Conservation (phyloP, 306 rosid species). For the Trifolium subterraneum region DNA sequence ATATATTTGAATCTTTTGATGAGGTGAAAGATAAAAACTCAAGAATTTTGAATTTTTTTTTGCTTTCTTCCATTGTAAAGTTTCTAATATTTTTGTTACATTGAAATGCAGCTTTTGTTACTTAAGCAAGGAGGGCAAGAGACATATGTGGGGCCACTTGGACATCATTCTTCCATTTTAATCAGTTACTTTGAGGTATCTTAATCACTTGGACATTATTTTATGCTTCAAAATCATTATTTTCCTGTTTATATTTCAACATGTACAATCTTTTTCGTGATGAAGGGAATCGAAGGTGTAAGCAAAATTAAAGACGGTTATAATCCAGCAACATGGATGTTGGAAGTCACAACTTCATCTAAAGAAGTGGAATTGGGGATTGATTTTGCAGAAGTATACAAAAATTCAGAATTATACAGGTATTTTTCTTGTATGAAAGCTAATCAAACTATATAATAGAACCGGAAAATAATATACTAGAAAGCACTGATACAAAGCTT, state of each 20-base stretch:
- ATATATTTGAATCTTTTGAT: constrained; percentile 70
- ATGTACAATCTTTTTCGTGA: constrained; percentile 15
- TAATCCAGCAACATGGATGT: constrained; percentile 64
- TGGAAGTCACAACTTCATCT: constrained; percentile 50
- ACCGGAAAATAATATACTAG: not conserved
- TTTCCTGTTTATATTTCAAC: not conserved
- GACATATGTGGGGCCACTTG: constrained; percentile 58
- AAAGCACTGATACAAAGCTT: not conserved
- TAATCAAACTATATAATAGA: not conserved
- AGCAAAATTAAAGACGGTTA: constrained; percentile 54
- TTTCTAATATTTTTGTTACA: constrained; percentile 8
- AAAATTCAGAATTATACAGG: constrained; percentile 56
- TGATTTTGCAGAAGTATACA: constrained; percentile 51
- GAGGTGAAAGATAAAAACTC: constrained; percentile 48
- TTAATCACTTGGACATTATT: not conserved
- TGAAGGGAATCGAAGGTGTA: constrained; percentile 56
- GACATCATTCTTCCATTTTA: constrained; percentile 53
- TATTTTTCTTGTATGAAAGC: constrained; percentile 23
- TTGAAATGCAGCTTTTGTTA: constrained; percentile 55
- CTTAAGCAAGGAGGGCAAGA: constrained; percentile 62
- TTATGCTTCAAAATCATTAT: constrained; percentile 1
- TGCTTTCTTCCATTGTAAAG: constrained; percentile 16
- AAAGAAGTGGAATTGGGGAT: constrained; percentile 52
- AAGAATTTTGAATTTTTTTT: not conserved
- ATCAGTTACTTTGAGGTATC: constrained; percentile 53